A percentile compares a stretch with the other conserved stretches of the same genome.
Evolutionary conservation across 371 early-diverging fungal genomes (phyloP).

Genomic region (Vairimorpha ceranae): DNA sequence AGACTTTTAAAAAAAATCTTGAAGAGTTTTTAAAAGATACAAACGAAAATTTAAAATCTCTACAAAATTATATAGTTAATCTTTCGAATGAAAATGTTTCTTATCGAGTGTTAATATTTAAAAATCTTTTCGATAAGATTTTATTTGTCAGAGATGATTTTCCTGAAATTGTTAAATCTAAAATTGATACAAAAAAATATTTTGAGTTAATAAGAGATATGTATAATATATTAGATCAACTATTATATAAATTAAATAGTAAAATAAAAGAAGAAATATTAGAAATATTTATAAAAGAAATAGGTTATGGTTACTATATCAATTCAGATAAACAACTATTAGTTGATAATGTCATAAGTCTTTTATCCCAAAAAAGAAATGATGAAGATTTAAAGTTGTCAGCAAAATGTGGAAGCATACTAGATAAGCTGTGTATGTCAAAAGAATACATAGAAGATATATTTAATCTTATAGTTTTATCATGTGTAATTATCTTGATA

Average conservation of each 20-base stretch:
- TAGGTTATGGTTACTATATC: slow-evolving; percentile 17
- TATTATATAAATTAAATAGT: slow-evolving; percentile 6
- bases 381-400: neutral
- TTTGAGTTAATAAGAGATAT: slow-evolving; percentile 34
- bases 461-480: neutral
- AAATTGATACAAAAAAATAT: slow-evolving; percentile 36
- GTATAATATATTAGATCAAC: slow-evolving; percentile 24
- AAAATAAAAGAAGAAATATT: slow-evolving; percentile 20
- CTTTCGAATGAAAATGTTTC: slow-evolving; percentile 2
- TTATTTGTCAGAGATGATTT: slow-evolving; percentile 48
- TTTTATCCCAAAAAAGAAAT: neutral
- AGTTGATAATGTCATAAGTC: neutral
- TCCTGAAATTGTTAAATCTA: slow-evolving; percentile 30
- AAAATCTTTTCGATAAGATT: slow-evolving; percentile 48
- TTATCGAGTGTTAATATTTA: slow-evolving; percentile 27
- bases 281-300: slow-evolving; percentile 28
- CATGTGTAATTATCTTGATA: neutral
- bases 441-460: slow-evolving; percentile 11
- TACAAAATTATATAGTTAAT: slow-evolving; percentile 14
- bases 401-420: slow-evolving; percentile 23
- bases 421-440: slow-evolving; percentile 7
- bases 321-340: slow-evolving; percentile 31
- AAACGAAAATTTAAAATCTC: neutral
- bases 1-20: slow-evolving; percentile 14
- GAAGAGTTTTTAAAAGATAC: neutral